Base-by-base conservation (phyloP, 2,329 filamentous ascomycete species). In the Cordyceps sp. region DNA sequence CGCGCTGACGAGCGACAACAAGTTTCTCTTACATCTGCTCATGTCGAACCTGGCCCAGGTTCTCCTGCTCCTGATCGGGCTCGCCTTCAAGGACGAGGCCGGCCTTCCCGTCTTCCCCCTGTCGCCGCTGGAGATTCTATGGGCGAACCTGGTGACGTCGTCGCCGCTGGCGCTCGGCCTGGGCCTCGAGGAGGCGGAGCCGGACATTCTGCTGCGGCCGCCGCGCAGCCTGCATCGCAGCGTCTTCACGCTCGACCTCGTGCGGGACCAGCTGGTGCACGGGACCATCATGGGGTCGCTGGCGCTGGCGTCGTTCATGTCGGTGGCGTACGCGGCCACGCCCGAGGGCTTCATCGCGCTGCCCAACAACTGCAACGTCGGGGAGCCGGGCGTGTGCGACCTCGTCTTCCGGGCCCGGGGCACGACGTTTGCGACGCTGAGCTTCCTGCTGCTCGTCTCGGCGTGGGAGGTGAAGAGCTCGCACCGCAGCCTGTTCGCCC, bases 391-490 rank as follows among this genome's bases (percentile, higher is more conserved):
- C 1, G 52, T 50, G 3, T 80, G 75, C 47, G 57, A 57, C n/a
- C 49, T 57, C 4, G 65, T 77, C 3, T 79, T 72, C 55, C 64
- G 67, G 14, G 76, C 76, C 0, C 65, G 78, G 10, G 75, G 76
- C 0, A 73, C 77, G 1, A 76, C 73, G 5, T 83, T 79, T 46
- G 72, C 76, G 1, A 76, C 71, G 6, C 50, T 83, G 26, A 78
- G 73, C 26, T 81, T 78, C 57, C 59, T 74, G 30, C 61, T 79
- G 6, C 58, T 83, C 6, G 65, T 80, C 34, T 73, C 77, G 0
- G 73, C 78, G 0, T 82, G 77, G 77, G 75, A 83, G 52, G 73
- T 78, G 45, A 74, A 80, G 48, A 72, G 81, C 42, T 75, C 78
- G 51, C 69, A 69, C 13, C 68, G 73, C 29, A 77, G 70, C 15